phyloP scores from a whole-genome alignment of 2,329 filamentous ascomycete species.

The Neobulgaria alba region DNA sequence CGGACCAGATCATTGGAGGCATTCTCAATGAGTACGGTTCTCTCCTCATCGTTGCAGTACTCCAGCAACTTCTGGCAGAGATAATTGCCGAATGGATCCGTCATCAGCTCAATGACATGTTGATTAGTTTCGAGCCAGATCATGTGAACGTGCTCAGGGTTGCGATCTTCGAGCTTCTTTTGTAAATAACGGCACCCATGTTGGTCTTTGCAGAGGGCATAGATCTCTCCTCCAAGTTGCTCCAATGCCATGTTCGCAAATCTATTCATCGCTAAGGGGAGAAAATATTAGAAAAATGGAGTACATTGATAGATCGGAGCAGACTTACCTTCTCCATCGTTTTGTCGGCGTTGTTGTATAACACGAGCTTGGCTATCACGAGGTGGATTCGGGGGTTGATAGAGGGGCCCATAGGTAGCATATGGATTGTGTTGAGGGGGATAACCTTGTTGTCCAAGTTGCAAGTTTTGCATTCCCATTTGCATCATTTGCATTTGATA shows the following conservation, averaged over 20 bases:
- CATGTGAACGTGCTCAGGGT: slow-evolving; percentile 74
- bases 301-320: too few species aligned
- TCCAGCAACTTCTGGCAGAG: slow-evolving; percentile 97
- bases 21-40: slow-evolving; percentile 85
- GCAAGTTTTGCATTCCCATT: slow-evolving; percentile 61
- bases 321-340: slow-evolving; percentile 59
- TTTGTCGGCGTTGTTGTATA: slow-evolving; percentile 65
- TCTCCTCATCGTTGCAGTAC: slow-evolving; percentile 90
- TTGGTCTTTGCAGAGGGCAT: slow-evolving; percentile 91
- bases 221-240: slow-evolving; percentile 73
- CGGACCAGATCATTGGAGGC: slow-evolving; percentile 79
- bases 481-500: slow-evolving; percentile 58
- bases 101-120: slow-evolving; percentile 97
- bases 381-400: slow-evolving; percentile 35
- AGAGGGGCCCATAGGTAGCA: slow-evolving; percentile 24
- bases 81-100: slow-evolving; percentile 98
- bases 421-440: slow-evolving; percentile 43
- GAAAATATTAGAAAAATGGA: background rate
- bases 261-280: slow-evolving; percentile 55
- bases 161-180: slow-evolving; percentile 90
- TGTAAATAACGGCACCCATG: slow-evolving; percentile 95
- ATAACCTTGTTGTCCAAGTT: slow-evolving; percentile 45
- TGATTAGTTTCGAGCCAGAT: slow-evolving; percentile 92
- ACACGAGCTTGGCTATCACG: slow-evolving; percentile 70
- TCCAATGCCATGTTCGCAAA: slow-evolving; percentile 80